Percentiles rank a stretch among this genome's conserved stretches.
Evolutionary conservation across 305 asterid species (phyloP).

Genomic region (Fraxinus greggii): DNA sequence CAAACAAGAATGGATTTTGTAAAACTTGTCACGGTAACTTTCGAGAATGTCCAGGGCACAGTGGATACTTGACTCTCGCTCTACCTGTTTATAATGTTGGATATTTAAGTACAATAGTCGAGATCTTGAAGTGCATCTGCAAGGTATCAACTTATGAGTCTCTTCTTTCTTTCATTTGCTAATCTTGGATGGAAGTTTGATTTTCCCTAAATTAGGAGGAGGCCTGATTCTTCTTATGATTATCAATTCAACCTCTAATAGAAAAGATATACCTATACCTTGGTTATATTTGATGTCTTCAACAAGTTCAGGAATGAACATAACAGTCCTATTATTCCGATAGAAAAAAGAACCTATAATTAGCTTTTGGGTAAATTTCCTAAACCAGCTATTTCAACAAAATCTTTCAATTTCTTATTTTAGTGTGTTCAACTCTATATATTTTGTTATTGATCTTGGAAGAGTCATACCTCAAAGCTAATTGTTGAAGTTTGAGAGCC

Average conservation of each 20-base stretch:
- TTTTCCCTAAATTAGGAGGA: neutral
- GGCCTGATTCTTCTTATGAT: neutral
- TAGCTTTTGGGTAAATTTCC: neutral
- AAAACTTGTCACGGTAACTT: constrained; percentile 66
- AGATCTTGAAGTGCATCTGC: constrained; percentile 94
- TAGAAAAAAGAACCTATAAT: neutral
- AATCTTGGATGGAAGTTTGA: neutral
- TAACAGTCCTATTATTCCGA: neutral
- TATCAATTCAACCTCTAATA: neutral
- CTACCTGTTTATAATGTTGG: constrained; percentile 88
- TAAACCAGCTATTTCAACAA: neutral
- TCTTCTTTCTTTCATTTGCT: constrained; percentile 5
- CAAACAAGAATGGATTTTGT: constrained; percentile 60
- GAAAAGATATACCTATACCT: neutral
- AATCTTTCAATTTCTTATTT: neutral
- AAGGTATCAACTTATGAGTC: constrained; percentile 51
- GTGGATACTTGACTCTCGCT: constrained; percentile 66
- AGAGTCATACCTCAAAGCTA: neutral
- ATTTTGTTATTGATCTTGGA: neutral
- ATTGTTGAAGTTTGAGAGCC: neutral
- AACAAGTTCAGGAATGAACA: neutral
- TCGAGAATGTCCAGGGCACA: constrained; percentile 80
- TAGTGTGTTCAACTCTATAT: neutral
- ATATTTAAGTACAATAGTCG: constrained; percentile 52
- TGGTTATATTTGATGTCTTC: neutral